phyloP scores from a whole-genome alignment of 192 early-diverging fungal genomes.

The Dissophora globulifera region DNA sequence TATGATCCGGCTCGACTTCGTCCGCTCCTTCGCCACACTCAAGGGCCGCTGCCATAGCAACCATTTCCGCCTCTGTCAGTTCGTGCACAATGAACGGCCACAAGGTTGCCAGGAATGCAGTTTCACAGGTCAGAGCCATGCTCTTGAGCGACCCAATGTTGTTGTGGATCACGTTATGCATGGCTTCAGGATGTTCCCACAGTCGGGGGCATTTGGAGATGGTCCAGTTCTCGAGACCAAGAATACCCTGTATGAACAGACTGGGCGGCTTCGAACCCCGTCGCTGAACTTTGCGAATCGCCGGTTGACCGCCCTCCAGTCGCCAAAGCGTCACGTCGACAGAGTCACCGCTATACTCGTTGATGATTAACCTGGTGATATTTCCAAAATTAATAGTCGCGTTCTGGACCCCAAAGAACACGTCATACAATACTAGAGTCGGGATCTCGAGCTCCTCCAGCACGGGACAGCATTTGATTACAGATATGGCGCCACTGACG shows the following conservation, averaged over 20 bases:
- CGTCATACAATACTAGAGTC: background rate
- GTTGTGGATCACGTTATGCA: conserved; percentile 19
- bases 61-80: background rate
- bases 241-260: background rate
- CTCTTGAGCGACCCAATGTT: conserved; percentile 17
- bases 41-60: background rate
- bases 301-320: background rate
- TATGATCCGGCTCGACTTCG: background rate
- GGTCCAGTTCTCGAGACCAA: conserved; percentile 14
- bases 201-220: conserved; percentile 4
- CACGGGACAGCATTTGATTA: background rate
- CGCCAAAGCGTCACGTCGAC: background rate
- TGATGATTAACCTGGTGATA: background rate
- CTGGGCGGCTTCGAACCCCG: background rate
- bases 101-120: background rate
- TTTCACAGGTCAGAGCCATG: conserved; percentile 20
- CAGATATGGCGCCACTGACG: background rate
- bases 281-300: conserved; percentile 10
- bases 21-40: background rate
- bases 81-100: conserved; percentile 13
- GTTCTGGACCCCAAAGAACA: background rate
- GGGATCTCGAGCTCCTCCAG: conserved; percentile 10
- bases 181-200: conserved; percentile 5
- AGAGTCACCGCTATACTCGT: background rate
- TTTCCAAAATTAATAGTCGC: background rate